phyloP scores from a whole-genome alignment of 106 monocot species.

The Vanilla planifolia region DNA sequence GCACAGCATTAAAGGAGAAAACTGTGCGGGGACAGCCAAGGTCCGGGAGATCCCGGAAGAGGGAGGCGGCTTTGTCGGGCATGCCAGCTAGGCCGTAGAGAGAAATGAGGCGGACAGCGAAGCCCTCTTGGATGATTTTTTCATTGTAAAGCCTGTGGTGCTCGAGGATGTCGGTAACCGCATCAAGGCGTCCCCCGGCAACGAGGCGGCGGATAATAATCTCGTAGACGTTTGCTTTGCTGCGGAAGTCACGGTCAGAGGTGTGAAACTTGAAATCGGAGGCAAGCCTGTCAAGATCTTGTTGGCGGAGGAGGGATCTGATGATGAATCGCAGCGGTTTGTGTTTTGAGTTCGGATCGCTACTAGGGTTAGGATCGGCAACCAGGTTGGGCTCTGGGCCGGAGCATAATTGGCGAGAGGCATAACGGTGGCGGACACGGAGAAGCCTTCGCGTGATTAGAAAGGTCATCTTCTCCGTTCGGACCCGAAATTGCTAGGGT shows the following conservation, averaged over 20 bases:
- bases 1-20: conserved; percentile 42
- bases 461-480: background rate
- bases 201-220: conserved; percentile 37
- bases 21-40: conserved; percentile 20
- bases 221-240: conserved; percentile 20
- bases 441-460: conserved; percentile 9
- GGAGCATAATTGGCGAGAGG: conserved; percentile 14
- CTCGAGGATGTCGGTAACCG: conserved; percentile 30
- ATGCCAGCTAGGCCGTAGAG: conserved; percentile 45
- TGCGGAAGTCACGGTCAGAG: conserved; percentile 16
- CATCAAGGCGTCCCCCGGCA: conserved; percentile 27
- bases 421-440: conserved; percentile 14
- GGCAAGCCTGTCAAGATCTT: conserved; percentile 17
- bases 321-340: conserved; percentile 2
- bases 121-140: conserved; percentile 33
- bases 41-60: conserved; percentile 30
- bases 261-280: conserved; percentile 20
- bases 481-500: too few species aligned
- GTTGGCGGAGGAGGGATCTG: conserved; percentile 12
- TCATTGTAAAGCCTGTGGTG: conserved; percentile 9
- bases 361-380: conserved; percentile 5
- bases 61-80: conserved; percentile 23
- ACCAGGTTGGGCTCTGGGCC: background rate
- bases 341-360: background rate
- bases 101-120: conserved; percentile 39